Base-by-base conservation (phyloP, 768 basidiomycete species). In the Hebeloma cylindrosporum region DNA sequence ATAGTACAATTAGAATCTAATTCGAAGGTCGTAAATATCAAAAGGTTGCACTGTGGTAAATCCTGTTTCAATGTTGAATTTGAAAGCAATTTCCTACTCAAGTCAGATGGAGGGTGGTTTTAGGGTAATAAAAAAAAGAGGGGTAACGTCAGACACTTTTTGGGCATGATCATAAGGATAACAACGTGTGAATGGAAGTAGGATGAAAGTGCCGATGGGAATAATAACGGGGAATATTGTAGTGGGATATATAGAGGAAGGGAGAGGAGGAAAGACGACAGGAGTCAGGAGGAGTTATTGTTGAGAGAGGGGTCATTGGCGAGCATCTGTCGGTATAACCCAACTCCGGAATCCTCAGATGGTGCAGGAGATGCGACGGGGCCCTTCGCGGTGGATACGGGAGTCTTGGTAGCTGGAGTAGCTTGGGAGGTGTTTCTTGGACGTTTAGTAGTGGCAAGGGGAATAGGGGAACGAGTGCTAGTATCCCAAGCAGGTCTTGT, bases 341-440 rank as follows among this genome's bases (percentile, higher is more conserved):
- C 88, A 51, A 92, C 86, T 52, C 85, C 87, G 40, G 89, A 92
- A 62, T 91, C 89, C 56, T 85, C 83, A 21, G 82, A 78, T 13
- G 84, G 87, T 35, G 83, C 85, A 46, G 89, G 87, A 4, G 88
- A 89, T 13, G 77, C 67, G 8, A 84, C 62, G 13, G 71, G 67
- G 61, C 75, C 55, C 42, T 68, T 64, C 7, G 59, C 53, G 69
- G 59, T 69, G 18, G 66, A 59, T 21, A 64, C 52, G 4, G 71
- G 63, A 22, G 67, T 65, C 44, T 64, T 65, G 21, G 77, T 77
- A 20, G 79, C 75, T n/a, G 78, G 71, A 57, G 83, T 86, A 6
- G 78, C 83, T 60, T 87, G 85, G 5, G 86, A 88, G 2, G 71
- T 80, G 58, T 89, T 87, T 28, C 88, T 79, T 22, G 78, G 56